Base-by-base conservation (phyloP, 805 yeast genomes). In the Candida xiaguanensis region DNA sequence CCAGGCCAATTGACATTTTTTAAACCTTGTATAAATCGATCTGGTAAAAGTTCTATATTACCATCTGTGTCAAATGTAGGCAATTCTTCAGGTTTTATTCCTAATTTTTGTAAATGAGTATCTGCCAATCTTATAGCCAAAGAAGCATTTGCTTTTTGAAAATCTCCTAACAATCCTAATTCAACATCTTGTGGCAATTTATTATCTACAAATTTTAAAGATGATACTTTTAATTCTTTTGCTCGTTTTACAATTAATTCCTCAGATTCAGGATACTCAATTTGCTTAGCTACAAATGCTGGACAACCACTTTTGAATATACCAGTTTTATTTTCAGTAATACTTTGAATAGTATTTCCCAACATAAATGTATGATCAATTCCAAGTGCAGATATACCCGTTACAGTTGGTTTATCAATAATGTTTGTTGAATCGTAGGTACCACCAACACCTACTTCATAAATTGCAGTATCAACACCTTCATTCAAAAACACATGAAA, bases 381-480 rank as follows among this genome's bases (percentile, higher is more conserved):
- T 1, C 98, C 99, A 44, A 93, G 63, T 5, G 91, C 75, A 2
- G 93, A 67, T 13, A 93, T 82, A 27, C 95, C 99, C 34, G 95
- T 82, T 1, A 80, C 90, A 0, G 85, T 75, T 14, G 99, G 98
- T 31, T 70, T 65, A 31, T 72, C 78, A 35, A 93, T 77, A 2
- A 93, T 75, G 57, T 93, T 93, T 9, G 99, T 93, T n/a, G 96
- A 87, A 60, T 93, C 99, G 53, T 80, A 88, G 56, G 86, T 95
- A 5, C 99, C 99, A 20, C 99, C 99, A 34, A 93, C 95, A 16
- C 99, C 99, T 22, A 95, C 99, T 59, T 93, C 99, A 55, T 86
- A 89, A 27, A 93, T 82, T 9, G 98, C 97, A 25, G 96, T 77
- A 55, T 89, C 85, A n/a, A 93, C 90, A 2, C 85, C 84, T 61